phyloP scores from a whole-genome alignment of 495 filamentous ascomycete species.

The Thermochaetoides thermophila region DNA sequence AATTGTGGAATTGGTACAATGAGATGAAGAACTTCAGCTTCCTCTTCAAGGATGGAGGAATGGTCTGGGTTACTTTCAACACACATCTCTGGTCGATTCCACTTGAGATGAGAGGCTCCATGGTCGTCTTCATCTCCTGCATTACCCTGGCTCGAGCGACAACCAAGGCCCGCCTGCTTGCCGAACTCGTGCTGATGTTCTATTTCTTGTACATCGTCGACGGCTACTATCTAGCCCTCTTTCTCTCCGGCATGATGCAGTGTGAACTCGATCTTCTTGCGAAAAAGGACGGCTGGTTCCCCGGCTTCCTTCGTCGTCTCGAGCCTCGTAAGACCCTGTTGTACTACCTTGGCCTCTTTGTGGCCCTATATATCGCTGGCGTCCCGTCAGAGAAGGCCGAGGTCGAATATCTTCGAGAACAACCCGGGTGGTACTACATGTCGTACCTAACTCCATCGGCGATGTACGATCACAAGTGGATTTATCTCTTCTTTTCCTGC shows the following conservation, averaged over 20 bases:
- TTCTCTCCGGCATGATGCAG: constrained; percentile 35
- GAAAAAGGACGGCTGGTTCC: constrained; percentile 20
- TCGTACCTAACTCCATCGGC: constrained; percentile 37
- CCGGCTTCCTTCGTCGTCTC: constrained; percentile 20
- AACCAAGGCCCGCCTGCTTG: constrained; percentile 20
- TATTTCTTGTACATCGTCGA: constrained; percentile 36
- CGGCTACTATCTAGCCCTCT: constrained; percentile 30
- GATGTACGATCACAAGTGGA: constrained; percentile 36
- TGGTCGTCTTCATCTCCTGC: constrained; percentile 32
- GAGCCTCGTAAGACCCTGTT: constrained; percentile 31
- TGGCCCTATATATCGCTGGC: constrained; percentile 30
- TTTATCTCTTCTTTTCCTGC: constrained; percentile 37
- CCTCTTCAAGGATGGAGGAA: constrained; percentile 30
- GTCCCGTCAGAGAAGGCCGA: constrained; percentile 31
- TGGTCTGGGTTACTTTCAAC: constrained; percentile 22
- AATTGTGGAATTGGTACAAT: constrained; percentile 38
- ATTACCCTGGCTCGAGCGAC: constrained; percentile 27
- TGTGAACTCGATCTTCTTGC: constrained; percentile 34
- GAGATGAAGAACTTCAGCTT: constrained; percentile 47
- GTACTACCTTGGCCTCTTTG: constrained; percentile 31
- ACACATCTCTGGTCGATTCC: constrained; percentile 30
- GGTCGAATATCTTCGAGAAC: constrained; percentile 19
- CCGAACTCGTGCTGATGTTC: constrained; percentile 16
- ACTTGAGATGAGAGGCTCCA: constrained; percentile 27
- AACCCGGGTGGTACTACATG: constrained; percentile 31